phyloP scores from a whole-genome alignment of 179 eudicot genomes.

The Corrigiola litoralis region DNA sequence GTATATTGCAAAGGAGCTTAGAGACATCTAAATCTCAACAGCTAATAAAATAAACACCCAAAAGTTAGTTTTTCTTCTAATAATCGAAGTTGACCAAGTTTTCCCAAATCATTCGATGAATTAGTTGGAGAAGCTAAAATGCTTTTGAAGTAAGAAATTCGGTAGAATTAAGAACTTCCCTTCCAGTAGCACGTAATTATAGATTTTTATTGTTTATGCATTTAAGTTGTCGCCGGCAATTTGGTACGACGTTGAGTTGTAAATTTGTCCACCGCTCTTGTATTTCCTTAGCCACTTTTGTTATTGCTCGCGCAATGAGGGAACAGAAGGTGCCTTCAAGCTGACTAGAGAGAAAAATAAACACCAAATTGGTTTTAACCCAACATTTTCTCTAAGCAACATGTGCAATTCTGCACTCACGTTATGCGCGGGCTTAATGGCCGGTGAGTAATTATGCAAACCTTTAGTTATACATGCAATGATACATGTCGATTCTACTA shows the following conservation, averaged over 20 bases:
- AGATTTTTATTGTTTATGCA: background rate
- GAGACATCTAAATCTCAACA: too few species aligned
- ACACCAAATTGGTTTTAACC: background rate
- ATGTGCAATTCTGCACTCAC: conserved; percentile 26
- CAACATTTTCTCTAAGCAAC: conserved; percentile 19
- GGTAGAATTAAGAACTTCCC: too few species aligned
- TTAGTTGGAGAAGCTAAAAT: too few species aligned
- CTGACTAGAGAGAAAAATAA: background rate
- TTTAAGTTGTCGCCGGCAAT: background rate
- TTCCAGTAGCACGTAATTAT: background rate
- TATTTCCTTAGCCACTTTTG: background rate
- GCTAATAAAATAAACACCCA: too few species aligned
- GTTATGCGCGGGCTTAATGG: conserved; percentile 9
- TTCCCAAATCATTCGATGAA: too few species aligned
- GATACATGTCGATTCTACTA: background rate
- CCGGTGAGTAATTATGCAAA: conserved; percentile 14
- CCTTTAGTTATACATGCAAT: background rate
- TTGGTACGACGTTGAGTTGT: conserved; percentile 12
- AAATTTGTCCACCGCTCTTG: background rate
- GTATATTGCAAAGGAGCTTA: too few species aligned
- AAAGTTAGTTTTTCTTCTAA: too few species aligned
- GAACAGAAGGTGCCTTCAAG: background rate
- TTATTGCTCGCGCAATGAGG: background rate
- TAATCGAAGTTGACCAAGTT: too few species aligned
- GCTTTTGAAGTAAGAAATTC: too few species aligned